Conservation (phyloP, 2,329 filamentous ascomycete genomes). For the Phialocephala subalpina region DNA sequence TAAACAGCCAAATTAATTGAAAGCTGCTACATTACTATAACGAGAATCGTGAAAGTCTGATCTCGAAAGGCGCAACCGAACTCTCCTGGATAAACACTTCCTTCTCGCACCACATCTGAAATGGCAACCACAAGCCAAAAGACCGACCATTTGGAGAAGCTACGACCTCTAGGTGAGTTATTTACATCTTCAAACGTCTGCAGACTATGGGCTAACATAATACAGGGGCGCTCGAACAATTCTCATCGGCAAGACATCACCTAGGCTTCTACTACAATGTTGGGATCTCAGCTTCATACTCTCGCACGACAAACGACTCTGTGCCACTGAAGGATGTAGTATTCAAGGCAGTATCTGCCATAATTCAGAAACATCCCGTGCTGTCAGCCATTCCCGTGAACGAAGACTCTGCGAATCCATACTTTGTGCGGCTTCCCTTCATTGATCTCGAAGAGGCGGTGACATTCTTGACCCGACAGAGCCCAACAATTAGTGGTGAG, state of each 20-base stretch:
- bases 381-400: slow-evolving; percentile 21
- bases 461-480: slow-evolving; percentile 15
- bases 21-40: no score
- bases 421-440: slow-evolving; percentile 24
- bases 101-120: neutral
- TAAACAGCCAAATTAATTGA: no score
- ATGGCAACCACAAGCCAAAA: neutral
- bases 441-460: slow-evolving; percentile 23
- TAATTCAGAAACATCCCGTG: slow-evolving; percentile 21
- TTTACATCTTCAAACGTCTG: neutral
- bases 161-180: slow-evolving; percentile 17
- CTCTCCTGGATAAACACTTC: neutral
- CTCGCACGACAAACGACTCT: neutral
- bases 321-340: slow-evolving; percentile 11
- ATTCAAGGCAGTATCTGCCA: slow-evolving; percentile 16
- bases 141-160: slow-evolving; percentile 2
- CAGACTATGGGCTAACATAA: neutral
- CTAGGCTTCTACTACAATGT: slow-evolving; percentile 28
- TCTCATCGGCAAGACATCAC: slow-evolving; percentile 25
- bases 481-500: neutral
- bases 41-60: neutral
- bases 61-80: neutral
- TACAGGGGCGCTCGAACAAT: slow-evolving; percentile 24
- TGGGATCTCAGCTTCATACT: slow-evolving; percentile 23
- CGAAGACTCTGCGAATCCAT: slow-evolving; percentile 24